These are phyloP conservation scores for Jamesozyma piceae DNA, from an alignment of 805 yeast genomes.

Conservation along the genomic window DNA sequence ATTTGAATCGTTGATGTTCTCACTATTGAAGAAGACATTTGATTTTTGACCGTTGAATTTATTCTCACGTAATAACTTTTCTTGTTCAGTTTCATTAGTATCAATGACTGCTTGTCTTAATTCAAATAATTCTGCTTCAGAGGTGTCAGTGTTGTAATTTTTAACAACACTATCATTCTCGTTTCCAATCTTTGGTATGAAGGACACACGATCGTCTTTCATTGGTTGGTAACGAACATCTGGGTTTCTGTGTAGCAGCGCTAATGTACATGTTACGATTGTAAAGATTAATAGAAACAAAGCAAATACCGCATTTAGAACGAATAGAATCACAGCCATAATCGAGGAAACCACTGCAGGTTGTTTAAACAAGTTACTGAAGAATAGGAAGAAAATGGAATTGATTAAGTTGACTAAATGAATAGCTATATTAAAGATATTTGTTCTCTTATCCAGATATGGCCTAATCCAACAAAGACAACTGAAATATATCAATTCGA, in stretches of 20 bases:
- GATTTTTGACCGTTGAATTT: constrained; percentile 5
- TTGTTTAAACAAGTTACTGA: constrained; percentile 72
- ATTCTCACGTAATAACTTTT: constrained; percentile 19
- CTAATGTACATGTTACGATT: constrained; percentile 76
- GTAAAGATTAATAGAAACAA: constrained; percentile 74
- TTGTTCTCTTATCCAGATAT: constrained; percentile 89
- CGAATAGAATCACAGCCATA: constrained; percentile 82
- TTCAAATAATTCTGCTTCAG: constrained; percentile 29
- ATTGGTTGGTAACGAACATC: constrained; percentile 93
- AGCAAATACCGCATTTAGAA: constrained; percentile 83
- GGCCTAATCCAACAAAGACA: constrained; percentile 68
- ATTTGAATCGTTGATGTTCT: background rate
- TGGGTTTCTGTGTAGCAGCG: constrained; percentile 81
- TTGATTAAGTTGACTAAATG: constrained; percentile 72
- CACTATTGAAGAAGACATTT: background rate
- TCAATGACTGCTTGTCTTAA: constrained; percentile 31
- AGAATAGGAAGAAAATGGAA: constrained; percentile 79
- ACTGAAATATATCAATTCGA: constrained; percentile 65
- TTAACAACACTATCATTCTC: constrained; percentile 12
- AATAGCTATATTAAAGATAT: constrained; percentile 83
- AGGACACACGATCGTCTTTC: constrained; percentile 94
- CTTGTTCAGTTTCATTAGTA: constrained; percentile 29
- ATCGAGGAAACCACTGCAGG: constrained; percentile 85
- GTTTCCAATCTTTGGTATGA: constrained; percentile 59
- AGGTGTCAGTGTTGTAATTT: constrained; percentile 17